Base-by-base conservation (phyloP, 1,284 basidiomycete genomes). In the Apiotrichum sp. region DNA sequence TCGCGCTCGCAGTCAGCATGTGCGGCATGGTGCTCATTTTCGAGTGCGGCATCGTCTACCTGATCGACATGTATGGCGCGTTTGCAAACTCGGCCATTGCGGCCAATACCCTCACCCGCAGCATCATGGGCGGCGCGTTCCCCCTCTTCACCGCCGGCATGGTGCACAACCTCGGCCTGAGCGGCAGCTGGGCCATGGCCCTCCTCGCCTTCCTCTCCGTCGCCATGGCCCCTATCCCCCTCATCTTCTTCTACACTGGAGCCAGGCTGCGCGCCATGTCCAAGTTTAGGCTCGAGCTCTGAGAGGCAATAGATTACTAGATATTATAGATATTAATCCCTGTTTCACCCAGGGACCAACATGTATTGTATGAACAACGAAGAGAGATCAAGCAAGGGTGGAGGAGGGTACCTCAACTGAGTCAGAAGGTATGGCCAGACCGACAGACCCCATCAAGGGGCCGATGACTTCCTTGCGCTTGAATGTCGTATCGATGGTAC, bases 1-100 rank as follows among this genome's bases (percentile, higher is more conserved):
- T 64, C 53, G 63, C 58, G 10, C 58, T 64, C 33, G 58, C 53
- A 1, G 49, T 61, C 53, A 46, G 44, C 35, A 62, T 62, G 63
- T 60, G 55, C 48, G 63, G 61, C 22, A 61, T 61, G 55, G 57
- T 64, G 2, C 54, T 62, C 47, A 50, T 62, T 22, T 62, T 59
- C 48, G 61, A 62, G 47, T 56, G 53, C 33, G 61, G 57, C 34
- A 65, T 65, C 47, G 47, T 61, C 32, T 56, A 53, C 49, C 50
- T 58, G n/a, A 57, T 62, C 33, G 57, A 57, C 59, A 57, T 58
- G 53, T 63, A 65, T 57, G 35, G 48, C 1, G 53, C 59, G 16
- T 63, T 63, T 34, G 56, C 63, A 40, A 65, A 65, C 55, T 47
- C 40, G 7, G 62, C 64, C 41, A 63, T 65, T 33, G 64, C 64